Evolutionary conservation across 371 early-diverging fungal genomes (phyloP).

Genomic region (Conidiobolus coronatus): DNA sequence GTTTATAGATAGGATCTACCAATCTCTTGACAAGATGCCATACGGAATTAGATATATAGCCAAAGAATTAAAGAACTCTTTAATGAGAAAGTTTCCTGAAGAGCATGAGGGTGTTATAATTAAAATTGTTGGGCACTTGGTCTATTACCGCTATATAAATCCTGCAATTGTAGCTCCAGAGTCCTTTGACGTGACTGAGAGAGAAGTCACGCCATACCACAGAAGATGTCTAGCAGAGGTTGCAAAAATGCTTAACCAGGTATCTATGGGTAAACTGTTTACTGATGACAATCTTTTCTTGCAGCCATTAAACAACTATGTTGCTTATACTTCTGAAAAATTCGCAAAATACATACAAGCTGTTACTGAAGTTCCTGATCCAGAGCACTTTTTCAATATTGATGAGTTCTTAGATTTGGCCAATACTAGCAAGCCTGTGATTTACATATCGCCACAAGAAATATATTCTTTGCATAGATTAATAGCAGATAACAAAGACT

Average conservation of each 20-base stretch:
- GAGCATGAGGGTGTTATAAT: conserved; percentile 54
- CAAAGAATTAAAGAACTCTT: conserved; percentile 48
- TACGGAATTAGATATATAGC: conserved; percentile 93
- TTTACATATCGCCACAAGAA: conserved; percentile 74
- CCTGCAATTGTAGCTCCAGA: conserved; percentile 95
- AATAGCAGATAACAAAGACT: conserved; percentile 46
- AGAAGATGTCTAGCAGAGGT: conserved; percentile 88
- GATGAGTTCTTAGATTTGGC: conserved; percentile 73
- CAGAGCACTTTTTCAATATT: conserved; percentile 75
- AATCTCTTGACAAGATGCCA: conserved; percentile 68
- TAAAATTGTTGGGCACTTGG: conserved; percentile 73
- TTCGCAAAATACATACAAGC: conserved; percentile 50
- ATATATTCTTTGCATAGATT: conserved; percentile 69
- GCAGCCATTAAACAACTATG: conserved; percentile 58
- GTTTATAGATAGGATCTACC: conserved; percentile 58
- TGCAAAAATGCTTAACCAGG: conserved; percentile 78
- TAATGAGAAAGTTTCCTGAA: conserved; percentile 60
- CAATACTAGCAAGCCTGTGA: conserved; percentile 54
- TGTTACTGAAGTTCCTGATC: conserved; percentile 59
- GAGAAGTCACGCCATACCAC: conserved; percentile 56
- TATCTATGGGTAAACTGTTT: conserved; percentile 58
- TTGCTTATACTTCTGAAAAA: conserved; percentile 38
- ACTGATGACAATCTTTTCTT: conserved; percentile 41
- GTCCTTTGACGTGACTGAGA: conserved; percentile 82
- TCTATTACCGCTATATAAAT: conserved; percentile 92